Evolutionary conservation across 352 stramenopile species (phyloP), one percentile per base, ranked within the genome.

Genomic region (Phytophthora hybrid): DNA sequence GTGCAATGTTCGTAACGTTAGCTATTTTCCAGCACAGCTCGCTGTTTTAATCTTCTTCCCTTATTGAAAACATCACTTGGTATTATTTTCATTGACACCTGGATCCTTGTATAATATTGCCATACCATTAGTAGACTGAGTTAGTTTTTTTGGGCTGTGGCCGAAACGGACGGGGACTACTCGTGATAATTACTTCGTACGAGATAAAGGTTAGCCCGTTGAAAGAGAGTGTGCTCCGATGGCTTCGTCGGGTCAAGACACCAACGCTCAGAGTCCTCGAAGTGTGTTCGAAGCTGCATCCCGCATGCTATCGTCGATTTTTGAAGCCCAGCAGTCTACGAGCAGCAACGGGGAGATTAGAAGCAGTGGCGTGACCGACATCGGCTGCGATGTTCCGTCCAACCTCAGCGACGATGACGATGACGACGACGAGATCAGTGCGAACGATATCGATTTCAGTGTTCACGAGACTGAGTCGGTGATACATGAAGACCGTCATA

Each of bases 351-450:
- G 13, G 16, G 41, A 5, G 41, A n/a, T 18, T 10, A 13, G 19
- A 29, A n/a, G 9, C 47, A 18, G n/a, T 18, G 16, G 47, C 10
- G 14, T 54, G 18, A 29, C 13, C 8, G 19, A 54, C 9, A 54
- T 54, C 47, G n/a, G 19, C 19, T 29, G 47, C 19, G 19, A 54
- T 29, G n/a, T 31, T 54, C 47, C 47, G 19, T 54, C 47, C 47
- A 54, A 54, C 47, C 47, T 54, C 19, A 54, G 47, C 47, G 47
- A 54, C 47, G 19, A 54, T 3, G 47, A 54, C 47, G 47, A 54
- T 6, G 47, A 23, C 16, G 47, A 54, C 47, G 18, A 54, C 19
- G 47, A 54, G 3, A 29, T 54, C 47, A 54, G n/a, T n/a, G 14
- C 31, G 19, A 54, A 31, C 47, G 47, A 54, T 13, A 54, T 54